A percentile compares a stretch with the other conserved stretches of the same genome.
These are phyloP conservation scores for Pythium vanterpoolii DNA, from an alignment of 352 stramenopile genomes.

Conservation along the genomic window DNA sequence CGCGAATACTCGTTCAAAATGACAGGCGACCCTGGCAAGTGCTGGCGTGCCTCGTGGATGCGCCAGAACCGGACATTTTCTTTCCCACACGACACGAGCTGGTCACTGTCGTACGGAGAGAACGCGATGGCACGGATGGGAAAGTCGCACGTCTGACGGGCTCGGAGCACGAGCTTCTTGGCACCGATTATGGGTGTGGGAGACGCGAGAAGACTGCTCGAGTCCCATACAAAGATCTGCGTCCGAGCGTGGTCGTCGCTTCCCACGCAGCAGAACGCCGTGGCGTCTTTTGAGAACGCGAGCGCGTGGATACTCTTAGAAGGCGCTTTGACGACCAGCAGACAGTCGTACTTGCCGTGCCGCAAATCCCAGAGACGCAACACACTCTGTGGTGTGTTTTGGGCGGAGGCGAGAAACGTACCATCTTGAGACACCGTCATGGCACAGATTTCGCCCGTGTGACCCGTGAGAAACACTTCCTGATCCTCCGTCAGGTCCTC, in stretches of 20 bases:
- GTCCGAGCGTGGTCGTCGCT: constrained; percentile 60
- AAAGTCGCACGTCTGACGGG: constrained; percentile 87
- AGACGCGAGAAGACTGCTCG: constrained; percentile 22
- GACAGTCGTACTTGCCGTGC: constrained; percentile 29
- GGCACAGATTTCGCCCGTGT: constrained; percentile 21
- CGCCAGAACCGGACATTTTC: constrained; percentile 94
- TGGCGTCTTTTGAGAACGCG: constrained; percentile 36
- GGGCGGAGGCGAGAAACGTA: constrained; percentile 39
- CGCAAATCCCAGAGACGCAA: constrained; percentile 58
- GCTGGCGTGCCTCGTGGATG: constrained; percentile 34
- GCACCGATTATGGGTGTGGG: background rate
- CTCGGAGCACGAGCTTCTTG: constrained; percentile 43
- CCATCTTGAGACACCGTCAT: constrained; percentile 47
- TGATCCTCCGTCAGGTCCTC: constrained; percentile 11
- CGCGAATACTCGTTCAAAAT: constrained; percentile 89
- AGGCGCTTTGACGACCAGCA: constrained; percentile 46
- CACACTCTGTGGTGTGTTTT: constrained; percentile 27
- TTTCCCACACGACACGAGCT: constrained; percentile 86
- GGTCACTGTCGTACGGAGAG: constrained; percentile 74
- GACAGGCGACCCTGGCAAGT: constrained; percentile 79
- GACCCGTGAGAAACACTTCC: constrained; percentile 25
- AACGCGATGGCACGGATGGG: constrained; percentile 68
- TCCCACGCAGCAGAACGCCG: constrained; percentile 51
- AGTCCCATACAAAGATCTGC: constrained; percentile 78
- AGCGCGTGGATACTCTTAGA: constrained; percentile 43